A percentile compares a stretch with the other conserved stretches of the same genome.
These are phyloP conservation scores for Nissolia schottii DNA, from an alignment of 306 rosid species.

Conservation along the genomic window DNA sequence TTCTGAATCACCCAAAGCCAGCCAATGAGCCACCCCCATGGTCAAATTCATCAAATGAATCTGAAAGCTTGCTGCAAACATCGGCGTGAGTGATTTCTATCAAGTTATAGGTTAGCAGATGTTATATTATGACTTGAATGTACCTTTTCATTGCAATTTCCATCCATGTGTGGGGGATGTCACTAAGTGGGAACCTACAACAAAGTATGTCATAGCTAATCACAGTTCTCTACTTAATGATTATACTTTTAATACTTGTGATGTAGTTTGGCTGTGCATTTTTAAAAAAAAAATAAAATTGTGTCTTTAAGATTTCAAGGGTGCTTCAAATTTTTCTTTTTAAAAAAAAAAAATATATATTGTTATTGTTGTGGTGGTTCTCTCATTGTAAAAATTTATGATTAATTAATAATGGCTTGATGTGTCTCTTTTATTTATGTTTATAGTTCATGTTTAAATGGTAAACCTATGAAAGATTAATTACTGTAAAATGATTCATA, in stretches of 20 bases:
- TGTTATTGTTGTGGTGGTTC: background rate
- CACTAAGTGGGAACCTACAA: background rate
- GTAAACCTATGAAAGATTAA: slow-evolving; percentile 17
- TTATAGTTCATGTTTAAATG: slow-evolving; percentile 1
- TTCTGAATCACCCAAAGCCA: slow-evolving; percentile 54
- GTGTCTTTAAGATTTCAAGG: background rate
- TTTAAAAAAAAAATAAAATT: background rate
- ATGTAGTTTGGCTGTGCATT: background rate
- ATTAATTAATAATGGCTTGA: background rate
- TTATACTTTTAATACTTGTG: background rate
- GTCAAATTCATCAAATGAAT: slow-evolving; percentile 55
- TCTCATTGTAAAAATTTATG: background rate
- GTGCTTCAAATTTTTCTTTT: background rate
- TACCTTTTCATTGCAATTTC: background rate
- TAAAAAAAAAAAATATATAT: background rate
- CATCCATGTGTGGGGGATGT: background rate
- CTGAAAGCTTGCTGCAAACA: slow-evolving; percentile 40
- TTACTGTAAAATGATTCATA: slow-evolving; percentile 10
- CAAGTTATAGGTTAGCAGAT: background rate
- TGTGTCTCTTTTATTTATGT: background rate
- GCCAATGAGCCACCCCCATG: slow-evolving; percentile 81
- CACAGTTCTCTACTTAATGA: background rate
- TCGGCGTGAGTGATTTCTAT: slow-evolving; percentile 47
- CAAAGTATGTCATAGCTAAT: slow-evolving; percentile 11
- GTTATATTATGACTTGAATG: background rate